Evolutionary conservation across 768 basidiomycete species (phyloP).

Genomic region (Xerocomus potaroensis): DNA sequence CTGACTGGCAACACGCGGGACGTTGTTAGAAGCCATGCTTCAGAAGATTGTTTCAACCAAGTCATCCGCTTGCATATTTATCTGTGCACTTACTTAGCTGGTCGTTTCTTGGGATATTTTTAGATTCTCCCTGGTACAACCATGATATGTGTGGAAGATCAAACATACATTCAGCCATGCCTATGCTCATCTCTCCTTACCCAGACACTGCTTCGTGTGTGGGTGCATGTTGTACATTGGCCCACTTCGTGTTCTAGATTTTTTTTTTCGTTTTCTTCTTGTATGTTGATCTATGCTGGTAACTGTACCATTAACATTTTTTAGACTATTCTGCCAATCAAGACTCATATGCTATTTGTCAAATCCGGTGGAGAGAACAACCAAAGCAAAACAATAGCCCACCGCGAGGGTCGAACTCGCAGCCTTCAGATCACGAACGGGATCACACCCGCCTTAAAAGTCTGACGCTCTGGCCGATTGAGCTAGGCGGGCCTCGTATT

Average conservation of each 20-base stretch:
- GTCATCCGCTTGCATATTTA: constrained; percentile 24
- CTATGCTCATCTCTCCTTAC: constrained; percentile 9
- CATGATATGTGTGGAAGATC: constrained; percentile 19
- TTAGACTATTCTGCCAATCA: constrained; percentile 17
- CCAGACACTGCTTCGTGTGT: constrained; percentile 5
- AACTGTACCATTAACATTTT: constrained; percentile 10
- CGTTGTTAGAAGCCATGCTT: constrained; percentile 21
- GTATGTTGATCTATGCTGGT: constrained; percentile 16
- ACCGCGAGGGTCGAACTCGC: constrained; percentile 85
- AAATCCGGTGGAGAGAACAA: no score
- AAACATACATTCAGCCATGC: constrained; percentile 12
- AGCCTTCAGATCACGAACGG: constrained; percentile 62
- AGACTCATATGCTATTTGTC: constrained; percentile 15
- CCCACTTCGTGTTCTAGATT: constrained; percentile 6
- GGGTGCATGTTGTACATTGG: constrained; percentile 10
- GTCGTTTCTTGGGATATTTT: constrained; percentile 26
- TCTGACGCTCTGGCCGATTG: constrained; percentile 63
- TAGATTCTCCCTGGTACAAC: constrained; percentile 24
- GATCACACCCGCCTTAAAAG: constrained; percentile 34
- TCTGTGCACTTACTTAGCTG: constrained; percentile 20
- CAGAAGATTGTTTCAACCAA: constrained; percentile 7
- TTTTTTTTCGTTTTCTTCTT: constrained; percentile 8
- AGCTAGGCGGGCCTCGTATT: constrained; percentile 58
- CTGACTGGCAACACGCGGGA: constrained; percentile 21
- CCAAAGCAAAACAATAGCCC: constrained; percentile 48